These are phyloP conservation scores for Magnaporthiopsis poae DNA, from an alignment of 2,329 filamentous ascomycete genomes.

Conservation along the genomic window DNA sequence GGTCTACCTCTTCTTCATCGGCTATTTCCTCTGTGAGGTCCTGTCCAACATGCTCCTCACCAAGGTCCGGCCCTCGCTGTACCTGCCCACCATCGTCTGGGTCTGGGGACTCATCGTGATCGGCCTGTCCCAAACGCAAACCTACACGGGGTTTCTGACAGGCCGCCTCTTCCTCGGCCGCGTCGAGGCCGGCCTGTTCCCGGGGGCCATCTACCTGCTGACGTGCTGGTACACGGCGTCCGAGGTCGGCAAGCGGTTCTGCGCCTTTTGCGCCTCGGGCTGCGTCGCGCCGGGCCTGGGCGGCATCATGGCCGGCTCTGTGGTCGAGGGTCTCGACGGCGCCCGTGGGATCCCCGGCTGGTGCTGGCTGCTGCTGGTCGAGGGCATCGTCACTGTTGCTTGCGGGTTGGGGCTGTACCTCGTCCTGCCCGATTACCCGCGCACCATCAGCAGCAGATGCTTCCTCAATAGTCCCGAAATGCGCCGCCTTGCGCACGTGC, in stretches of 20 bases:
- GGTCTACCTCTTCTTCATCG: constrained; percentile 7
- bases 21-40: constrained; percentile 5
- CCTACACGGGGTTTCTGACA: neutral
- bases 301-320: constrained; percentile 54
- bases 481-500: neutral
- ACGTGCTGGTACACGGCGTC: constrained; percentile 3
- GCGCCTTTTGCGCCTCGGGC: constrained; percentile 55
- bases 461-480: no score
- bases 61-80: neutral
- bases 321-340: constrained; percentile 55
- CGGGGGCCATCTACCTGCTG: constrained; percentile 6
- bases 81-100: neutral
- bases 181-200: neutral
- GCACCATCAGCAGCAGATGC: constrained; percentile 9
- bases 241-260: constrained; percentile 1
- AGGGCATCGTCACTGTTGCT: constrained; percentile 54
- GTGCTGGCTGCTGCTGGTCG: constrained; percentile 62
- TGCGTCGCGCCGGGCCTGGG: constrained; percentile 64
- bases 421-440: constrained; percentile 58
- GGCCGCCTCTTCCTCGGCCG: no score
- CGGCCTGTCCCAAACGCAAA: neutral
- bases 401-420: constrained; percentile 49
- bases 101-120: neutral
- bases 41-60: constrained; percentile 4
- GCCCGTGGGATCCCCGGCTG: constrained; percentile 47